A percentile compares a stretch with the other conserved stretches of the same genome.
Conservation (phyloP, 345 rosid genomes). For the Physaria fendleri region DNA sequence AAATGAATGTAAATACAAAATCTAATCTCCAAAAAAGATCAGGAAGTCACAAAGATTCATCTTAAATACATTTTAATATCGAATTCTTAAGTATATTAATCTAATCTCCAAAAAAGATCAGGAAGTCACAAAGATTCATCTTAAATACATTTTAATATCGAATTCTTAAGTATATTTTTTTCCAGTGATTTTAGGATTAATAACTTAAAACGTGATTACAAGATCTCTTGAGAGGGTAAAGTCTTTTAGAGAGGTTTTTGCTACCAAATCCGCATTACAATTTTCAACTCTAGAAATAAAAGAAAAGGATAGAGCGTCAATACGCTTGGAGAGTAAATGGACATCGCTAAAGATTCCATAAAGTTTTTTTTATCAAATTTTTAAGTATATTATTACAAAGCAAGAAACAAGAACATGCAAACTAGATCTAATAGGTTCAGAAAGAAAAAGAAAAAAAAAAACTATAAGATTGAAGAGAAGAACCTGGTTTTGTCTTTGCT, state of each 20-base stretch:
- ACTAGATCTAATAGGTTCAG: neutral
- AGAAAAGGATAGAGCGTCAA: too few relatives aligned
- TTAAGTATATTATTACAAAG: neutral
- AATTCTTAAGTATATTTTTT: too few relatives aligned
- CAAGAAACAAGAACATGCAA: slow-evolving; percentile 5
- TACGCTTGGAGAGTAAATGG: too few relatives aligned
- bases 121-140: neutral
- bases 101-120: neutral
- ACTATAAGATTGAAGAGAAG: neutral
- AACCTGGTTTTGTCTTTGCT: slow-evolving; percentile 3
- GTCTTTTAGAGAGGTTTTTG: too few relatives aligned
- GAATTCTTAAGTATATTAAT: too few relatives aligned
- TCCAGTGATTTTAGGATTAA: too few relatives aligned
- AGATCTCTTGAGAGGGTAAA: too few relatives aligned
- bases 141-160: neutral
- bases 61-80: neutral
- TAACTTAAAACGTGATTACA: too few relatives aligned
- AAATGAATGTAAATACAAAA: slow-evolving; percentile 1
- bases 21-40: neutral
- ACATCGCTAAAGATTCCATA: too few relatives aligned
- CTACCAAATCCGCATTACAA: too few relatives aligned
- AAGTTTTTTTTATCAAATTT: too few relatives aligned
- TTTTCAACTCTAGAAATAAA: too few relatives aligned
- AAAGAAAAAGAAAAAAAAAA: neutral
- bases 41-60: neutral